These are phyloP conservation scores for Chlorophyllum brunneum DNA, from an alignment of 768 basidiomycete species.

Conservation along the genomic window DNA sequence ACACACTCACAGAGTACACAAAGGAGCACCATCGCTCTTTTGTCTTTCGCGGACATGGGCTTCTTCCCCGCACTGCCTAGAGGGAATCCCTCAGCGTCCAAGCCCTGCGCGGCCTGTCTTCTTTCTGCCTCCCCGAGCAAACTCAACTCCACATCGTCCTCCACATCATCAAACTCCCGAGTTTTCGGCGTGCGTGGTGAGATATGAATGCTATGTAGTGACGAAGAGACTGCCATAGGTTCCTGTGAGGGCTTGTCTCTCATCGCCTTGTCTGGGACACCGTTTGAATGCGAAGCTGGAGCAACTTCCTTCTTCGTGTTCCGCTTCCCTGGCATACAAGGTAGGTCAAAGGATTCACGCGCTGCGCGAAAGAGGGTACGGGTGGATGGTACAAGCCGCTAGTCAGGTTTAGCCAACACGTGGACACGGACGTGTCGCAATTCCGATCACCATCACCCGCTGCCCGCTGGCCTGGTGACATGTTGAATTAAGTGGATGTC, in stretches of 20 bases:
- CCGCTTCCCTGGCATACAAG: slow-evolving; percentile 10
- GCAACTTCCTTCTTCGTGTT: slow-evolving; percentile 2
- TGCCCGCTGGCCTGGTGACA: too few relatives aligned
- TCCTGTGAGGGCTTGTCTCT: slow-evolving; percentile 33
- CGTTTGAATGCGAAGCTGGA: slow-evolving; percentile 3
- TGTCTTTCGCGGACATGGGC: slow-evolving; percentile 69
- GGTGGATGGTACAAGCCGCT: not conserved
- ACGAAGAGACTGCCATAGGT: slow-evolving; percentile 53
- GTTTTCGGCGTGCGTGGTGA: slow-evolving; percentile 49
- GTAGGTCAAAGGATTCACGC: not conserved
- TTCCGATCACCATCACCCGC: not conserved
- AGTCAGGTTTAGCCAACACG: slow-evolving; percentile 9
- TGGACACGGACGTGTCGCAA: slow-evolving; percentile 9
- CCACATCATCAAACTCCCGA: slow-evolving; percentile 31
- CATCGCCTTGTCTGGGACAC: slow-evolving; percentile 31
- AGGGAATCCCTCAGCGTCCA: slow-evolving; percentile 36
- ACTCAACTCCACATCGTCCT: slow-evolving; percentile 56
- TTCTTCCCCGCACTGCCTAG: slow-evolving; percentile 26
- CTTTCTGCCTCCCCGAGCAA: slow-evolving; percentile 58
- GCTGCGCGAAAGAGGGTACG: slow-evolving; percentile 1
- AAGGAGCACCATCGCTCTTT: slow-evolving; percentile 77
- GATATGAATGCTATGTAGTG: slow-evolving; percentile 55
- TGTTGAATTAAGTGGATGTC: too few relatives aligned
- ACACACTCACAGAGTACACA: slow-evolving; percentile 76
- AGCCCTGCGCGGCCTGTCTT: slow-evolving; percentile 37